Base-by-base conservation (phyloP, 1,284 basidiomycete species). In the Termitomyces sp. region DNA sequence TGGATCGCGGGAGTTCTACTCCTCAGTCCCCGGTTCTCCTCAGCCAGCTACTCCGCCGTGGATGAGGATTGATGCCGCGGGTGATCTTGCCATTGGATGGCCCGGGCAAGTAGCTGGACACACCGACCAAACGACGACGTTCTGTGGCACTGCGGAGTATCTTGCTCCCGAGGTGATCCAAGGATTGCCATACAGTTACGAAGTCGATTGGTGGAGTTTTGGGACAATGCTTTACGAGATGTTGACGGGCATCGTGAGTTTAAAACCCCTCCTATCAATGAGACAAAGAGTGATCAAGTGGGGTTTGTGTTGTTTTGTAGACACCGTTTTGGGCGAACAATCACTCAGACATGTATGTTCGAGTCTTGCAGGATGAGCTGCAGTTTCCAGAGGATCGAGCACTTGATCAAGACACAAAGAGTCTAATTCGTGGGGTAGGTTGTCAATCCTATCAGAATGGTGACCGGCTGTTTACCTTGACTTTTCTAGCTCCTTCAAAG, bases 181-280 rank as follows among this genome's bases (percentile, higher is more conserved):
- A 65, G 91, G 94, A 3, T 72, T 90, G 61, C 83, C 90, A 17
- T 98, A 98, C 70, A 89, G 89, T 59, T 98, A 95, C 66, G 92
- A 95, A 63, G 93, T 96, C 19, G 95, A 98, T 68, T 96, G 94
- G 92, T 98, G 95, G 94, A 91, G 90, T 61, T 90, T 97, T 65
- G 95, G 95, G 17, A 98, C 94, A 58, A 97, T 98, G 88, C 75
- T 98, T 55, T 94, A 91, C 69, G 96, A 98, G 75, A 95, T 96
- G 85, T 74, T 93, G 69, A 90, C 88, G 40, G 92, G 92, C 34
- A 90, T 92, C 61, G 90, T 92, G 68, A 76, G 88, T 84, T n/a
- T 28, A 34, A 39, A 17, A 24, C 41, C 30, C 50, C 45, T 47
- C 31, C 45, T 47, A 24, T 34, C 28, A 33, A 54, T 48, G 49